These are phyloP conservation scores for Escallonia herrerae DNA, from an alignment of 129 eudicot genomes.

Conservation along the genomic window DNA sequence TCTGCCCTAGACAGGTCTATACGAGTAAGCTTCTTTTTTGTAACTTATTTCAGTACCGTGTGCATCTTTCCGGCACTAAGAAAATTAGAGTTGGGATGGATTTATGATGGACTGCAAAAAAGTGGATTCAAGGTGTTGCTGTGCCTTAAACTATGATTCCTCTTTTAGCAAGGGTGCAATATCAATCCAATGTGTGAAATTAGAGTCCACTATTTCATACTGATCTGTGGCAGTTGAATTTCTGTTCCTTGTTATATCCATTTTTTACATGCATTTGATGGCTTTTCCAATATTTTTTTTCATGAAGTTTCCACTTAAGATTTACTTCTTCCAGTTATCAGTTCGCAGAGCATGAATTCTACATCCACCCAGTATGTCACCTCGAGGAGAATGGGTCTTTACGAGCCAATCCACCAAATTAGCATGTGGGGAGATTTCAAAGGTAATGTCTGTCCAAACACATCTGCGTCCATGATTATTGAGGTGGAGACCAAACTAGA, in stretches of 20 bases:
- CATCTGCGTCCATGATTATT: conserved; percentile 53
- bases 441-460: conserved; percentile 52
- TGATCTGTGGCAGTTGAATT: not conserved
- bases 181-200: not conserved
- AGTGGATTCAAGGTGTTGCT: no score
- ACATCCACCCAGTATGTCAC: conserved; percentile 64
- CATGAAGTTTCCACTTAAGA: not conserved
- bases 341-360: conserved; percentile 52
- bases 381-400: conserved; percentile 75
- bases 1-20: no score
- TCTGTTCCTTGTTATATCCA: not conserved
- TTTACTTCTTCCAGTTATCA: conserved; percentile 23
- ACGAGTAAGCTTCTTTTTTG: no score
- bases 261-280: not conserved
- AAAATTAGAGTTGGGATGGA: no score
- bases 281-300: not conserved
- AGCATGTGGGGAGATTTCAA: conserved; percentile 89
- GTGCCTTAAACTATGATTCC: no score
- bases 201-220: not conserved
- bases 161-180: not conserved
- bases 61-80: no score
- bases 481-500: conserved; percentile 59
- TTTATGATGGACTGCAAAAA: no score
- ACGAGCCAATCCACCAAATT: conserved; percentile 76
- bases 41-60: no score